These are phyloP conservation scores for Leccinum solheimii DNA, from an alignment of 1,284 basidiomycete genomes.

Conservation along the genomic window DNA sequence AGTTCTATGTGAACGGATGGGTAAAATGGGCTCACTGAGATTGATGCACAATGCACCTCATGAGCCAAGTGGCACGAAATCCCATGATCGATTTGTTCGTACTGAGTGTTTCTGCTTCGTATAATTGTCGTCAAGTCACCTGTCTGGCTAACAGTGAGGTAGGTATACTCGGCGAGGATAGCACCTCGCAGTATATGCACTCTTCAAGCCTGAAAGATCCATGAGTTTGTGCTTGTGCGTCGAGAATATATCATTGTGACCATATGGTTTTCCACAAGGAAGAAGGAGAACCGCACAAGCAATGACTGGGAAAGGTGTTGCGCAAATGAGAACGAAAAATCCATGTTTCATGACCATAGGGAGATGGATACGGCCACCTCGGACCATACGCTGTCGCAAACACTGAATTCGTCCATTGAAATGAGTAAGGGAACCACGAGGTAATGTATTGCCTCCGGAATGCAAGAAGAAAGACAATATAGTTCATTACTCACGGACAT, in stretches of 20 bases:
- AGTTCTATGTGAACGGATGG: not conserved
- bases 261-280: conserved; percentile 1
- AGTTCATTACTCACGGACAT: not conserved
- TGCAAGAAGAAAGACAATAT: not conserved
- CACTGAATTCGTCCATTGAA: not conserved
- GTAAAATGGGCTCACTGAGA: not conserved
- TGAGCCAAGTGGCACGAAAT: not conserved
- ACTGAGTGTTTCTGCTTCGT: not conserved
- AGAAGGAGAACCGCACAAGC: not conserved
- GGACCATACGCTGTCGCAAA: not conserved
- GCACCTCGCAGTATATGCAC: not conserved
- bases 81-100: not conserved
- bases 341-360: not conserved
- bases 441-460: not conserved
- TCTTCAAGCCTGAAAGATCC: not conserved
- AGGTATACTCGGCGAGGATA: too few relatives aligned
- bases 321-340: not conserved
- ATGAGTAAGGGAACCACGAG: not conserved
- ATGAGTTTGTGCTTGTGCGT: not conserved
- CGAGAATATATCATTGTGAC: not conserved
- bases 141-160: not conserved
- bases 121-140: not conserved
- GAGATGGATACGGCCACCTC: not conserved
- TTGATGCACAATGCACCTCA: not conserved
- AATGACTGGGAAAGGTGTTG: not conserved